Percentiles rank a stretch among this genome's conserved stretches.
These are phyloP conservation scores for Dichotomopilus funicola DNA, from an alignment of 2,329 filamentous ascomycete species.

Conservation along the genomic window DNA sequence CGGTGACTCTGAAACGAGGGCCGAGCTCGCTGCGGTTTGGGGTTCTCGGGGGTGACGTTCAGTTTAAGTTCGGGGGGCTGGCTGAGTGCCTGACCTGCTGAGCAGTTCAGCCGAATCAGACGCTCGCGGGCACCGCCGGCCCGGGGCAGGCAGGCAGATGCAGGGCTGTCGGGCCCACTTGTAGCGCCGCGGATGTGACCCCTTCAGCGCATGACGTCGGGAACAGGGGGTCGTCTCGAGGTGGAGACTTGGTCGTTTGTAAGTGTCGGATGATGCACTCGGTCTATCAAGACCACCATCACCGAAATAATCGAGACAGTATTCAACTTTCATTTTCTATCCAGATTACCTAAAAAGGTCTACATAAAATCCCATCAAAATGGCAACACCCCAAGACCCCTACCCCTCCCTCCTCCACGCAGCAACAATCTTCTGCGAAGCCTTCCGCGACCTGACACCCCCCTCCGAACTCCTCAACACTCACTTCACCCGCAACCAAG, in stretches of 20 bases:
- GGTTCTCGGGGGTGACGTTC: constrained; percentile 7
- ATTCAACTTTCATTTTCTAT: no score
- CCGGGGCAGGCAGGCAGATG: no score
- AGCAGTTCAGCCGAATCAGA: no score
- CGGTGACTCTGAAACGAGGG: no score
- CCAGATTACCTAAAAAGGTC: background rate
- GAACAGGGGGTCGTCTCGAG: background rate
- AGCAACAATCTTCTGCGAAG: constrained; percentile 28
- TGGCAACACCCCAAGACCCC: background rate
- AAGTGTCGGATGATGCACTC: constrained; percentile 1
- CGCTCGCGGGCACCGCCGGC: no score
- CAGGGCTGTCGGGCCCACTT: background rate
- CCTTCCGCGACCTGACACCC: constrained; percentile 27
- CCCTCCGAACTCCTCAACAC: constrained; percentile 23
- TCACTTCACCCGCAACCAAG: constrained; percentile 25
- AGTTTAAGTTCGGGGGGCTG: constrained; percentile 14
- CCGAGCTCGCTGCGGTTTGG: no score
- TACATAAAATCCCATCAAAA: background rate
- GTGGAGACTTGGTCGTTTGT: no score
- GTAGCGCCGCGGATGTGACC: background rate
- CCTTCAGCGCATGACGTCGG: constrained; percentile 9
- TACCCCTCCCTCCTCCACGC: constrained; percentile 28
- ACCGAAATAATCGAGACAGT: background rate
- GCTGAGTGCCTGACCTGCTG: no score
- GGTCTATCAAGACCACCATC: background rate